phyloP scores from a whole-genome alignment of 148 eudicot species.

The Amaranthus palmeri region DNA sequence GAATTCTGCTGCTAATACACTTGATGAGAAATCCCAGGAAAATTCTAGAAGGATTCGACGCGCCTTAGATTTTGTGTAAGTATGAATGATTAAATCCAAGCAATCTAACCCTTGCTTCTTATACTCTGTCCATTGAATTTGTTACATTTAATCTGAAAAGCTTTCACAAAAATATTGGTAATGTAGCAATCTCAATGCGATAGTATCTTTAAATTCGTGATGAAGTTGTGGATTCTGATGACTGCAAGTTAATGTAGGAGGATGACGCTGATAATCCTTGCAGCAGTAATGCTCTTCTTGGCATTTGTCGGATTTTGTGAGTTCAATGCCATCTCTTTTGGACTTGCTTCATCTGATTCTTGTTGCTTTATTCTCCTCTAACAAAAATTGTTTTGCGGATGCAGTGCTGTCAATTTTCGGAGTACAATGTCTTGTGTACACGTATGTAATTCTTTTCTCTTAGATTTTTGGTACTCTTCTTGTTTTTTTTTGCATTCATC shows the following conservation, averaged over 20 bases:
- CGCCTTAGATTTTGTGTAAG: conserved; percentile 62
- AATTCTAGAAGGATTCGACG: conserved; percentile 40
- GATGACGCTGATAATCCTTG: conserved; percentile 52
- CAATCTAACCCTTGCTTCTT: no score
- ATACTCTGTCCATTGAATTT: no score
- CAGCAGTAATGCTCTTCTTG: conserved; percentile 74
- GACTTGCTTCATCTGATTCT: conserved; percentile 2
- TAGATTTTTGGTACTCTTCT: not conserved
- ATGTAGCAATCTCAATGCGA: not conserved
- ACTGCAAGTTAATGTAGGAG: conserved; percentile 43
- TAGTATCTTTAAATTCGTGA: not conserved
- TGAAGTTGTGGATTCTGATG: not conserved
- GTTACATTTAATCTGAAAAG: no score
- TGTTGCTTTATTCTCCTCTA: not conserved
- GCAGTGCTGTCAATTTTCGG: conserved; percentile 87
- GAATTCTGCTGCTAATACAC: conserved; percentile 44
- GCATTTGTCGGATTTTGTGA: conserved; percentile 81
- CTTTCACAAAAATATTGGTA: no score
- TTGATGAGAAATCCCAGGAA: conserved; percentile 41
- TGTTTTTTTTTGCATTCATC: not conserved
- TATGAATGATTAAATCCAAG: not conserved
- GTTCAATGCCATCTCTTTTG: conserved; percentile 20
- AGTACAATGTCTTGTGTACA: conserved; percentile 67
- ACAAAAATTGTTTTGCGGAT: conserved; percentile 13
- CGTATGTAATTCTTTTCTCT: conserved; percentile 41